A percentile compares a stretch with the other conserved stretches of the same genome.
These are phyloP conservation scores for Colletotrichum tropicicola DNA, from an alignment of 2,329 filamentous ascomycete species.

Conservation along the genomic window DNA sequence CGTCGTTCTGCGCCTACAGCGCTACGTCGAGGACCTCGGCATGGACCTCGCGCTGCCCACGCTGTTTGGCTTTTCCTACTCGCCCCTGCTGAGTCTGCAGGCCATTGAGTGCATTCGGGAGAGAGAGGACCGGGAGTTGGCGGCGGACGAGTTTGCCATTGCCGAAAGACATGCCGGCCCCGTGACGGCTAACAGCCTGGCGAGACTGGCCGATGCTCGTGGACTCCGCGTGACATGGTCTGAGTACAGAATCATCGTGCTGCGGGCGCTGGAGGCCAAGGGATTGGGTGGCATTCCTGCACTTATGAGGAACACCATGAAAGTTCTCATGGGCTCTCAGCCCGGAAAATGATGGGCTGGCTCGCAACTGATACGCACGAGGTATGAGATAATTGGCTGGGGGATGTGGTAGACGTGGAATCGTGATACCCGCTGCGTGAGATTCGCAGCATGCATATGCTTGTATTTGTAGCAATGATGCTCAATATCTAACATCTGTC, in stretches of 20 bases:
- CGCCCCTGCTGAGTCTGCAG: conserved; percentile 64
- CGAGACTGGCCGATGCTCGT: conserved; percentile 68
- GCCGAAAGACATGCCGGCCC: conserved; percentile 70
- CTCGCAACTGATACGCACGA: background rate
- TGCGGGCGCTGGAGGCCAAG: conserved; percentile 71
- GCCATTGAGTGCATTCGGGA: conserved; percentile 64
- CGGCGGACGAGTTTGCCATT: conserved; percentile 46
- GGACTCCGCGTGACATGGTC: conserved; percentile 76
- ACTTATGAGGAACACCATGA: conserved; percentile 85
- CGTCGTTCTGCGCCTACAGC: conserved; percentile 54
- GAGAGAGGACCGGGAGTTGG: conserved; percentile 64
- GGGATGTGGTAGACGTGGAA: background rate
- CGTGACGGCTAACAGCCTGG: conserved; percentile 74
- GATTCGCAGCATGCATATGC: background rate
- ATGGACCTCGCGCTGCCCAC: conserved; percentile 54
- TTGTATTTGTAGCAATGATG: background rate
- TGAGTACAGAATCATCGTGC: conserved; percentile 77
- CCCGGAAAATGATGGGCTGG: background rate
- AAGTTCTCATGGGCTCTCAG: conserved; percentile 67
- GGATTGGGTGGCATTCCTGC: conserved; percentile 73
- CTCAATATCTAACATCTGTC: conserved; percentile 30
- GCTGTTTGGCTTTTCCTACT: conserved; percentile 67
- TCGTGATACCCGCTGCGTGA: conserved; percentile 13
- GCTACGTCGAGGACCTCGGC: conserved; percentile 60
- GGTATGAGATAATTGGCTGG: background rate